phyloP scores from a whole-genome alignment of 164 flowering plant genomes.

The Vitis riparia region DNA sequence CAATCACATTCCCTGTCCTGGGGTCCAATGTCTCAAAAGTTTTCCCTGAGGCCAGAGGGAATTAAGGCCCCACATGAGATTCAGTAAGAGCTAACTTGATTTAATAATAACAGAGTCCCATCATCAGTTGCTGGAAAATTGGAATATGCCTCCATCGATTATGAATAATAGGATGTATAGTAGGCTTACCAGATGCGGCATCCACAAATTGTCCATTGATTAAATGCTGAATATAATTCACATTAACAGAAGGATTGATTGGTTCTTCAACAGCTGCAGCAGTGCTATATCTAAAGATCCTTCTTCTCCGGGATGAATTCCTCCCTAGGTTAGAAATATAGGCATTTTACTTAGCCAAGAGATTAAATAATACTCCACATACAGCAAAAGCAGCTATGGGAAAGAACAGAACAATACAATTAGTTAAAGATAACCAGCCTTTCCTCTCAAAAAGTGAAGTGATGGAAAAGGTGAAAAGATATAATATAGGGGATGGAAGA shows the following conservation, averaged over 20 bases:
- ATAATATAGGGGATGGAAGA: too few species aligned
- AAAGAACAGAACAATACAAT: background rate
- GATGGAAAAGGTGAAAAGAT: too few species aligned
- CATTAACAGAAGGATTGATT: conserved; percentile 45
- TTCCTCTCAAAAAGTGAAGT: too few species aligned
- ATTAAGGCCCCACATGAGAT: background rate
- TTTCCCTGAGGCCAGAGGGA: conserved; percentile 42
- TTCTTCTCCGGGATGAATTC: conserved; percentile 16
- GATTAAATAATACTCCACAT: too few species aligned
- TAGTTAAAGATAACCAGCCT: background rate
- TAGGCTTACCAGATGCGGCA: conserved; percentile 60
- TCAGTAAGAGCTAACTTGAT: background rate
- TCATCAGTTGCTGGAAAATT: background rate
- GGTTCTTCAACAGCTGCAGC: conserved; percentile 49
- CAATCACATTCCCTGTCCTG: conserved; percentile 66
- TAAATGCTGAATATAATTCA: conserved; percentile 46
- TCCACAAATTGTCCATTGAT: conserved; percentile 69
- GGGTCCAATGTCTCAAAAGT: conserved; percentile 68
- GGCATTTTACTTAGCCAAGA: background rate
- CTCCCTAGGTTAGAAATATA: conserved; percentile 18
- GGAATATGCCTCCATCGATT: background rate
- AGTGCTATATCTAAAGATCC: conserved; percentile 35
- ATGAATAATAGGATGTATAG: background rate
- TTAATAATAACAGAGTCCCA: background rate
- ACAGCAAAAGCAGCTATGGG: background rate